These are phyloP conservation scores for Tinospora cordifolia DNA, from an alignment of 164 flowering plant species.

Conservation along the genomic window DNA sequence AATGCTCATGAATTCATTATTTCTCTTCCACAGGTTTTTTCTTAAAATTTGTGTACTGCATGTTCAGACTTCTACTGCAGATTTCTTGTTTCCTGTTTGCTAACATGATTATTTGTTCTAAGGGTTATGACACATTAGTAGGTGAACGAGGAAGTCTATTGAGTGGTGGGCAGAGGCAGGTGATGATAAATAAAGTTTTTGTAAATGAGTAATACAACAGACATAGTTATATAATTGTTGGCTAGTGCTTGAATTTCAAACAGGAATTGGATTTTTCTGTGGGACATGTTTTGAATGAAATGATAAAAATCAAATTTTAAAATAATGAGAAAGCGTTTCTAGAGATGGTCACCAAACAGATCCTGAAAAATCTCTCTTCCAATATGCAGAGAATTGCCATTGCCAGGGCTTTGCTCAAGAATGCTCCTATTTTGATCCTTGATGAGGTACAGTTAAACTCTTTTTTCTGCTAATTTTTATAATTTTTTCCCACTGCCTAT, in stretches of 20 bases:
- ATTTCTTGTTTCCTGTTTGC: background rate
- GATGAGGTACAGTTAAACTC: constrained; percentile 59
- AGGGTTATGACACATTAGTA: constrained; percentile 93
- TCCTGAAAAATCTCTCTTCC: background rate
- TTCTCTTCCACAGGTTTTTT: constrained; percentile 81
- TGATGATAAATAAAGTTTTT: constrained; percentile 15
- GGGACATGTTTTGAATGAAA: too few species aligned
- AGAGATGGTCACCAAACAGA: background rate
- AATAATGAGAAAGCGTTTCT: background rate
- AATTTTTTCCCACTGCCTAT: background rate
- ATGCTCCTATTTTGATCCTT: constrained; percentile 85
- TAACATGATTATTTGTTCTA: constrained; percentile 12
- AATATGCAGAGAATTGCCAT: constrained; percentile 85
- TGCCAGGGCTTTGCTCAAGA: constrained; percentile 87
- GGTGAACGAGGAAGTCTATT: constrained; percentile 95
- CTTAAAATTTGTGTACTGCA: background rate
- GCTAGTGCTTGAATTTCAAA: too few species aligned
- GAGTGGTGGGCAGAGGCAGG: constrained; percentile 99
- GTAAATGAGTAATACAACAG: background rate
- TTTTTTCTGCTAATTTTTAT: background rate
- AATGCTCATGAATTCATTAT: constrained; percentile 95
- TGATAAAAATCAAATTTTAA: background rate
- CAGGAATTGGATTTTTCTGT: too few species aligned
- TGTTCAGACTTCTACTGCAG: background rate
- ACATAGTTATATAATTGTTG: background rate